Evolutionary conservation across 2,329 filamentous ascomycete species (phyloP).

Genomic region (Ramularia endophylla): DNA sequence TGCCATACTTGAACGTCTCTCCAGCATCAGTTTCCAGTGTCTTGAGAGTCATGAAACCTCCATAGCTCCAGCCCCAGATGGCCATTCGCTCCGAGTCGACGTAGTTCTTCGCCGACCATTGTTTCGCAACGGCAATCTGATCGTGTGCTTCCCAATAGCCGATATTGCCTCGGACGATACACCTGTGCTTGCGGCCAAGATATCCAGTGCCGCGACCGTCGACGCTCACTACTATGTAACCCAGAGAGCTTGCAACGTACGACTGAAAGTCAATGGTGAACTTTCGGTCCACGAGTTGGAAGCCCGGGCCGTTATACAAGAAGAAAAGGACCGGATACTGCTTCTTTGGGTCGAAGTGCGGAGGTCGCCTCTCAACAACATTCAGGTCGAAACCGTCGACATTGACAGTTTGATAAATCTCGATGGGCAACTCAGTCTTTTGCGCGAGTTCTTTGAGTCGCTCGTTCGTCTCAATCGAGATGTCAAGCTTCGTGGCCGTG

Average conservation of each 20-base stretch:
- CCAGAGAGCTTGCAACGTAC: slow-evolving; percentile 76
- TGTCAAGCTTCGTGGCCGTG: slow-evolving; percentile 29
- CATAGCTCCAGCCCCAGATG: slow-evolving; percentile 99
- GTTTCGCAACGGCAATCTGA: slow-evolving; percentile 83
- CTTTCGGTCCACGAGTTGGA: slow-evolving; percentile 73
- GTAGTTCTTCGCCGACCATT: slow-evolving; percentile 75
- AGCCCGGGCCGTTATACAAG: slow-evolving; percentile 92
- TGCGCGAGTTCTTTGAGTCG: slow-evolving; percentile 62
- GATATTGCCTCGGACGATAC: slow-evolving; percentile 74
- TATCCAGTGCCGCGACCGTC: slow-evolving; percentile 91
- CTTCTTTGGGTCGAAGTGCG: slow-evolving; percentile 76
- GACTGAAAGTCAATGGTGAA: slow-evolving; percentile 87
- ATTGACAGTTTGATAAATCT: slow-evolving; percentile 78
- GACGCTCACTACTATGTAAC: slow-evolving; percentile 91
- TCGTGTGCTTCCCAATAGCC: slow-evolving; percentile 81
- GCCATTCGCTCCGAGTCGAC: slow-evolving; percentile 76
- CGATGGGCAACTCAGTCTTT: slow-evolving; percentile 72
- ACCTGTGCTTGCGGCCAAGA: slow-evolving; percentile 76
- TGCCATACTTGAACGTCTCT: slow-evolving; percentile 87
- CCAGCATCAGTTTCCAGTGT: slow-evolving; percentile 88
- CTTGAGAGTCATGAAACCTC: slow-evolving; percentile 92
- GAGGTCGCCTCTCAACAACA: slow-evolving; percentile 77
- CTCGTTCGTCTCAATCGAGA: slow-evolving; percentile 72
- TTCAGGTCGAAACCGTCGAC: slow-evolving; percentile 70
- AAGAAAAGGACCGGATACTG: slow-evolving; percentile 93